phyloP scores from a whole-genome alignment of 2,329 filamentous ascomycete genomes.

The Seiridium cupressi region DNA sequence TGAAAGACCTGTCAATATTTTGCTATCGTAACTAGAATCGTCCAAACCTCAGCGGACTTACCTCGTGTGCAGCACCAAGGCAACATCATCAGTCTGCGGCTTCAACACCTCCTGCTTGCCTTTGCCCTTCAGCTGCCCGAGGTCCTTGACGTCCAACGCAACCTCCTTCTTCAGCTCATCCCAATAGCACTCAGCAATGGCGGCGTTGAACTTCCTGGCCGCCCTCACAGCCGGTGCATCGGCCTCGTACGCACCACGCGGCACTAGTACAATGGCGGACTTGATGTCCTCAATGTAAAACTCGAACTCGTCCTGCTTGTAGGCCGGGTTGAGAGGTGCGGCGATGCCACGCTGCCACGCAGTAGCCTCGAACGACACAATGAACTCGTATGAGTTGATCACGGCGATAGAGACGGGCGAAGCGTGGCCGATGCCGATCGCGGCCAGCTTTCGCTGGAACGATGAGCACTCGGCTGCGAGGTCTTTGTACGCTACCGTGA shows the following conservation, averaged over 20 bases:
- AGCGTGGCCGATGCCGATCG: conserved; percentile 66
- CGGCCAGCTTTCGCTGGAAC: conserved; percentile 78
- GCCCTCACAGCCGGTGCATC: conserved; percentile 72
- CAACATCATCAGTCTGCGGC: conserved; percentile 73
- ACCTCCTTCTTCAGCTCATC: conserved; percentile 63
- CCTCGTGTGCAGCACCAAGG: conserved; percentile 78
- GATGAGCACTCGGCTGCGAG: conserved; percentile 63
- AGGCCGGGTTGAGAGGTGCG: conserved; percentile 82
- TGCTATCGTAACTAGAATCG: neutral
- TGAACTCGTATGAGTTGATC: conserved; percentile 84
- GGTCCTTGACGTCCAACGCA: conserved; percentile 74
- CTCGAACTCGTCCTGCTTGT: conserved; percentile 88
- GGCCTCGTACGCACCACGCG: conserved; percentile 64
- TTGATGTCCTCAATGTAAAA: conserved; percentile 89
- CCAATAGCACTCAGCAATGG: conserved; percentile 86
- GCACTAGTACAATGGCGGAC: conserved; percentile 75
- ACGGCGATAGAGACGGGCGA: conserved; percentile 80
- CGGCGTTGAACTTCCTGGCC: conserved; percentile 74
- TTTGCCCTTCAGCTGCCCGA: conserved; percentile 59
- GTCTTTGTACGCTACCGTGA: conserved; percentile 68
- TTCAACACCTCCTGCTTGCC: conserved; percentile 35
- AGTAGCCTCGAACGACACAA: conserved; percentile 81
- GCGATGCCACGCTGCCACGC: conserved; percentile 83
- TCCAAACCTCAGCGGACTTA: conserved; percentile 14
- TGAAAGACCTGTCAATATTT: conserved; percentile 19